phyloP scores from a whole-genome alignment of 805 yeast genomes.

The Cyberlindnera amylophila region DNA sequence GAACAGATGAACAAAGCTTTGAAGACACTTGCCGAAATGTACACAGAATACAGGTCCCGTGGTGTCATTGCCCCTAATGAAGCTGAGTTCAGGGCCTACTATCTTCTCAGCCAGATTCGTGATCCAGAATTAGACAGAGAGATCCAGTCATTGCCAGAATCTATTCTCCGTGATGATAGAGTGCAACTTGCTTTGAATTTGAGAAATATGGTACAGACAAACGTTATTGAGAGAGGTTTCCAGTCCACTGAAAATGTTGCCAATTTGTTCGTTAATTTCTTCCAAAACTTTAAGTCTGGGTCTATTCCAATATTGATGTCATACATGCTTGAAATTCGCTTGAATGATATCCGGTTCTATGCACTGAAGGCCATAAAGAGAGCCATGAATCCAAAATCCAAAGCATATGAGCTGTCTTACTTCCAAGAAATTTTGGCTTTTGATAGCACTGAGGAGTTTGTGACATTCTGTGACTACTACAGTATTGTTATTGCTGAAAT shows the following conservation, averaged over 20 bases:
- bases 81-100: slow-evolving; percentile 90
- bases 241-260: slow-evolving; percentile 52
- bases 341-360: slow-evolving; percentile 72
- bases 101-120: slow-evolving; percentile 69
- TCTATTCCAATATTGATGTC: slow-evolving; percentile 63
- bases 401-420: slow-evolving; percentile 50
- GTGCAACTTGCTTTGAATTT: slow-evolving; percentile 73
- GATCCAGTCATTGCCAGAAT: slow-evolving; percentile 60
- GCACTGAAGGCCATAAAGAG: slow-evolving; percentile 65
- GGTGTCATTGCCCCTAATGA: slow-evolving; percentile 77
- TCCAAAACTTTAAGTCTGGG: slow-evolving; percentile 47
- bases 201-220: slow-evolving; percentile 61
- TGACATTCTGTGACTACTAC: slow-evolving; percentile 59
- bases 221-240: slow-evolving; percentile 50
- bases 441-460: slow-evolving; percentile 51
- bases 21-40: slow-evolving; percentile 84
- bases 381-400: slow-evolving; percentile 67
- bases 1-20: slow-evolving; percentile 92
- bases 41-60: slow-evolving; percentile 68
- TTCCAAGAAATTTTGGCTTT: slow-evolving; percentile 59
- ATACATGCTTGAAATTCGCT: slow-evolving; percentile 74
- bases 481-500: slow-evolving; percentile 43
- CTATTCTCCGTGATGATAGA: slow-evolving; percentile 46
- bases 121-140: slow-evolving; percentile 84
- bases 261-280: slow-evolving; percentile 60